Base-by-base conservation (phyloP, 2,329 filamentous ascomycete genomes). In the Mycosphaerella sp. region DNA sequence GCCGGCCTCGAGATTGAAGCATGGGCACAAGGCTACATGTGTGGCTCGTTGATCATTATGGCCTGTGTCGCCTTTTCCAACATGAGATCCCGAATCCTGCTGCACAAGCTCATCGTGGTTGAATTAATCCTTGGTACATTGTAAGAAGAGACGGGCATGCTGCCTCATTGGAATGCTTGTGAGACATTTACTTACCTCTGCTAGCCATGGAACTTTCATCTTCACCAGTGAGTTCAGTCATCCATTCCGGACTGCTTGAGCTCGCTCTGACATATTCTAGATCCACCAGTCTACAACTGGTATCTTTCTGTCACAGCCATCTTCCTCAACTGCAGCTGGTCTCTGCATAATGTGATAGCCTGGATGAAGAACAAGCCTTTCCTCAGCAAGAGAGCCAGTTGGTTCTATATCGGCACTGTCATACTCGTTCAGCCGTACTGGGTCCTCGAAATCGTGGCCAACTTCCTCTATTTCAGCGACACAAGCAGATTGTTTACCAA, bases 331-430 rank as follows among this genome's bases (percentile, higher is more conserved):
- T 68, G 75, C n/a, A 57, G 54, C 3, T 84, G 80, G 79, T 75
- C 72, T 10, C 66, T 85, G 7, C 82, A 85, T 65, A 85, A 85
- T 56, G 73, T 85, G 53, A 80, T 85, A 53, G 75, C 81, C 0
- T 85, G 81, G 82, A 76, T 85, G 66, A 85, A 85, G 66, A 81
- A 79, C 55, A 76, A 75, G 47, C 81, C 81, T 4, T 59, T 60
- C 21, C 68, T 84, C 6, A 71, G 71, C 2, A 71, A 67, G 27
- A 67, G 70, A 54, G 73, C 74, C 27, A 80, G 75, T 41, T 61
- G 70, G 8, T 64, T 82, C 49, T 85, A 83, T 61, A 80, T 85
- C 44, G 69, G 71, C 39, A 82, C 78, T 0, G 73, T 85, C 37
- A 67, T 79, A 9, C 67, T 82, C 1, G 79, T 73, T 9, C 79